phyloP scores from a whole-genome alignment of 331 rosid species.

The Stylosanthes scabra region DNA sequence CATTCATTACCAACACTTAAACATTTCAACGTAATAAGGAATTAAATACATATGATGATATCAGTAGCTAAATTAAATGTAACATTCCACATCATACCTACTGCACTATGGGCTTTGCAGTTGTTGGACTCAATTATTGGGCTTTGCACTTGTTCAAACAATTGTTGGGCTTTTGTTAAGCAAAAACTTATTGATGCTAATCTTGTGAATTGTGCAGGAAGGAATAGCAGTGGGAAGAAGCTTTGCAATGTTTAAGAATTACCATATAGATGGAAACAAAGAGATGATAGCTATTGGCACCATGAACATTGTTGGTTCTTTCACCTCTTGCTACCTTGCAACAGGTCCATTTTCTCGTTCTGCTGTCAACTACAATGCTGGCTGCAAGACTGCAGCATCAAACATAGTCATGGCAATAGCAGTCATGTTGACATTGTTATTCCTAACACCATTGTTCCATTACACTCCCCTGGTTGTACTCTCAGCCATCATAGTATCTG shows the following conservation, averaged over 20 bases:
- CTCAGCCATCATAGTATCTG: conserved; percentile 79
- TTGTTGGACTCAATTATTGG: too few relatives aligned
- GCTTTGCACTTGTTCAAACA: too few relatives aligned
- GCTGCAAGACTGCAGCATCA: conserved; percentile 94
- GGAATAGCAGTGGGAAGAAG: conserved; percentile 99
- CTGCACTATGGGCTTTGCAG: neutral
- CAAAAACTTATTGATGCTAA: neutral
- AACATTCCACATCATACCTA: neutral
- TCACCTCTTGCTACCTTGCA: conserved; percentile 91
- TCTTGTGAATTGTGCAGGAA: conserved; percentile 66
- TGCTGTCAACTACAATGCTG: conserved; percentile 94
- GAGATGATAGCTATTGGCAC: conserved; percentile 95
- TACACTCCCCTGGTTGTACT: conserved; percentile 94
- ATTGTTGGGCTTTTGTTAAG: too few relatives aligned
- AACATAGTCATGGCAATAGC: conserved; percentile 90
- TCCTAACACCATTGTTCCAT: conserved; percentile 87
- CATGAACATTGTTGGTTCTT: conserved; percentile 91
- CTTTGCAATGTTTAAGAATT: conserved; percentile 89
- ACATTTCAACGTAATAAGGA: neutral
- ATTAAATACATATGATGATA: neutral
- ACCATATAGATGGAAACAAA: conserved; percentile 95
- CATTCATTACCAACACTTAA: too few relatives aligned
- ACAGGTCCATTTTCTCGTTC: conserved; percentile 97
- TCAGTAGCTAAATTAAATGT: too few relatives aligned
- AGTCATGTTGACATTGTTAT: conserved; percentile 83